Evolutionary conservation across 345 rosid genomes (phyloP), one percentile per base, ranked within the genome.

Genomic region (Physaria fendleri): DNA sequence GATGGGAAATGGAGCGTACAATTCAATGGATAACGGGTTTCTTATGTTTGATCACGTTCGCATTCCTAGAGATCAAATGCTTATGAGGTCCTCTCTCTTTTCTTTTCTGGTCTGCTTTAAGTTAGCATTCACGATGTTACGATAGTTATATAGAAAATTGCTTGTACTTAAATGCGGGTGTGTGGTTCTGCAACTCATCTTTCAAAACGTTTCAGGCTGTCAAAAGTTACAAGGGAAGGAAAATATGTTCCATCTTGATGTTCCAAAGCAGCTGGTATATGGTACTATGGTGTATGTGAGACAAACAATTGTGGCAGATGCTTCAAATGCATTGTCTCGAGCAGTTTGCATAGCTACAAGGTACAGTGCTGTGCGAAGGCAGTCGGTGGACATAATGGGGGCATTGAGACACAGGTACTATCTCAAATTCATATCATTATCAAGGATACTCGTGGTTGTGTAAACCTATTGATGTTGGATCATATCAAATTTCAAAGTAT

Each of bases 251-350:
- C 76, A 68, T 92, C 97, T 10, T 10, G 62, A 84, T 69, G 90
- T 92, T 56, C 98, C 96, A 5, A 66, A 90, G 46, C 98, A 85
- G 71, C 65, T 84, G 83, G 88, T 92, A 28, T 82, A 15, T 69
- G 96, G 98, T 13, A 92, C 97, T 9, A 88, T 92, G 96, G 98
- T 92, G 48, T 81, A 2, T 68, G 94, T 88, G 37, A 84, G 94
- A 13, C 87, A 92, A 73, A 55, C 71, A 32, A 86, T 92, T 67
- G 98, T 92, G 25, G 32, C 80, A 6, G 85, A 80, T 79, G 95
- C 98, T 48, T 92, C 97, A 14, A 2, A 9, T 68, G 95, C 95
- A 24, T 68, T 92, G 65, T 77, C 97, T 52, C 74, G 84, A 27
- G 97, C 95, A 20, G 95, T 81, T 65, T 84, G 93, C 52, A 88